A percentile compares a stretch with the other conserved stretches of the same genome.
Evolutionary conservation across 768 basidiomycete species (phyloP).

Genomic region (Russula earlei): DNA sequence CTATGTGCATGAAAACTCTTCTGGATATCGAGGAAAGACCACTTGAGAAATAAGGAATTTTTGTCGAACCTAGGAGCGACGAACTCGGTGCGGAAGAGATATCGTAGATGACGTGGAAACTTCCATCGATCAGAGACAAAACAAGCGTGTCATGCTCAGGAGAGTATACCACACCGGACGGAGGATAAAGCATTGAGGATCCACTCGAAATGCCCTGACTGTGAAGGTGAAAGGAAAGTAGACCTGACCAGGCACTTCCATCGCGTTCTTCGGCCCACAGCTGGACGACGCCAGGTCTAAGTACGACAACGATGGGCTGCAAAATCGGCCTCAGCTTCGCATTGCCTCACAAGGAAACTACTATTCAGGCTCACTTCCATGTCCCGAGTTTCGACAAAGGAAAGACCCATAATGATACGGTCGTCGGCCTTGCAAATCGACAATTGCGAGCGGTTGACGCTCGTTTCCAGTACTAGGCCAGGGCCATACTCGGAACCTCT

Average conservation of each 20-base stretch:
- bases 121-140: constrained; percentile 59
- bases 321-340: not conserved
- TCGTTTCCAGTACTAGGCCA: constrained; percentile 27
- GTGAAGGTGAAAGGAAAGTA: constrained; percentile 34
- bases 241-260: constrained; percentile 38
- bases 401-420: constrained; percentile 41
- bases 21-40: constrained; percentile 36
- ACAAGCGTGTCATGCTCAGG: constrained; percentile 42
- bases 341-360: not conserved
- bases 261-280: constrained; percentile 40
- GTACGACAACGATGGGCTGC: constrained; percentile 8
- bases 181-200: constrained; percentile 49
- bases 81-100: constrained; percentile 39
- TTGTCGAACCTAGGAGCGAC: constrained; percentile 20
- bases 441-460: not conserved
- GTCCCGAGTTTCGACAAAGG: constrained; percentile 40
- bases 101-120: constrained; percentile 50
- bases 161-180: constrained; percentile 53
- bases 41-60: constrained; percentile 16
- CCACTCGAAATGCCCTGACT: constrained; percentile 43
- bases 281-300: constrained; percentile 43
- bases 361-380: constrained; percentile 6
- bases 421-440: constrained; percentile 30
- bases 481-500: constrained; percentile 26
- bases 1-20: constrained; percentile 39